Evolutionary conservation across 306 rosid species (phyloP).

Genomic region (Aeschynomene evenia): DNA sequence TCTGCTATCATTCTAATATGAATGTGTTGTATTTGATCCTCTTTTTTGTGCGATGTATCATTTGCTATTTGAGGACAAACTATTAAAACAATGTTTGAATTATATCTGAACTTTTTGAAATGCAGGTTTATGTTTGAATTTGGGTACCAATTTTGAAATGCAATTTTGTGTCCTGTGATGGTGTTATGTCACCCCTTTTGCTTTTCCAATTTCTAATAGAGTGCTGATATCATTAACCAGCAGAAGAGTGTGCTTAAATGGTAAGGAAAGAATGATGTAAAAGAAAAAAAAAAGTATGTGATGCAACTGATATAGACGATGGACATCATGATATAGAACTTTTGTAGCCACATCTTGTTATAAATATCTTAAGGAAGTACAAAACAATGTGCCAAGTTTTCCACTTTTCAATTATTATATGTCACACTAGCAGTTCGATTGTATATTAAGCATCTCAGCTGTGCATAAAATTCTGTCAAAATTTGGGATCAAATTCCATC

Average conservation of each 20-base stretch:
- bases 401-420: background rate
- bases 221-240: no score
- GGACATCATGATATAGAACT: background rate
- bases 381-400: background rate
- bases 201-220: no score
- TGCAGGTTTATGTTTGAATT: background rate
- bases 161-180: background rate
- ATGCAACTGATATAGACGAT: background rate
- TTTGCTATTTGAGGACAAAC: conserved; percentile 5
- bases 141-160: background rate
- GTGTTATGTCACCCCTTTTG: no score
- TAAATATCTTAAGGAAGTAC: background rate
- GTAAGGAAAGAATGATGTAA: background rate
- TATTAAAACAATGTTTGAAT: background rate
- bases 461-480: no score
- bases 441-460: no score
- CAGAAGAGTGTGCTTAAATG: no score
- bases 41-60: background rate
- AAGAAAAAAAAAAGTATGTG: no score
- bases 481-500: no score
- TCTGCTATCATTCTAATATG: background rate
- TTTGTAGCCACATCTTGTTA: background rate
- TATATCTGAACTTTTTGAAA: background rate
- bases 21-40: background rate
- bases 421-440: background rate